These are phyloP conservation scores for Thamnidium elegans DNA, from an alignment of 192 early-diverging fungal species.

Conservation along the genomic window DNA sequence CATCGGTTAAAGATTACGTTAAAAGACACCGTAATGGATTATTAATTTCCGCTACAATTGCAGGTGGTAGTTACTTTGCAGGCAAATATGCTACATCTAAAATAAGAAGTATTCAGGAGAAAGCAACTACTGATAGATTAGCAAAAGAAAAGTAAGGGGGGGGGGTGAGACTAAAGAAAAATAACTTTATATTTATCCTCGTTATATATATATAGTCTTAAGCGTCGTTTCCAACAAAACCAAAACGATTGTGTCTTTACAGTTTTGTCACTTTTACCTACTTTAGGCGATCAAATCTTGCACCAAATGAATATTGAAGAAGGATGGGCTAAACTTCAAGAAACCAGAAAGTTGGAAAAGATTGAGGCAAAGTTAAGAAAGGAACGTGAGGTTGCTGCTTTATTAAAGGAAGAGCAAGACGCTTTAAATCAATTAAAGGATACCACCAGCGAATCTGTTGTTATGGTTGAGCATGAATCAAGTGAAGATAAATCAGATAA, in stretches of 20 bases:
- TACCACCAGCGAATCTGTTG: background rate
- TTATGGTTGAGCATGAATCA: background rate
- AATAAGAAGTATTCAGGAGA: conserved; percentile 69
- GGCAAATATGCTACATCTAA: conserved; percentile 72
- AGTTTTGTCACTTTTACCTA: conserved; percentile 79
- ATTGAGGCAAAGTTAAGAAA: conserved; percentile 20
- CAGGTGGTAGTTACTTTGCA: conserved; percentile 70
- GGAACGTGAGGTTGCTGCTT: conserved; percentile 10
- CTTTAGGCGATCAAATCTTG: conserved; percentile 74
- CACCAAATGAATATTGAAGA: conserved; percentile 79
- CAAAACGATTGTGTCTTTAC: conserved; percentile 88
- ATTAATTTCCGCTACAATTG: conserved; percentile 61
- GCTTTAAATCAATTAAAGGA: background rate
- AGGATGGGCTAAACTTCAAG: conserved; percentile 62
- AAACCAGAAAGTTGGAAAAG: conserved; percentile 38
- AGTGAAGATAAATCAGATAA: conserved; percentile 1
- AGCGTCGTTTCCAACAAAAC: conserved; percentile 90
- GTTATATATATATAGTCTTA: conserved; percentile 55
- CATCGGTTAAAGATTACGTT: conserved; percentile 57
- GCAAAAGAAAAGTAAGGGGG: conserved; percentile 70
- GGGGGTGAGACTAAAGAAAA: background rate
- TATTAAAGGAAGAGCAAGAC: conserved; percentile 10
- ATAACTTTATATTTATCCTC: conserved; percentile 11
- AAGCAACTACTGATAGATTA: conserved; percentile 60
- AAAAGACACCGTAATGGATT: conserved; percentile 65